Conservation (phyloP, 176 grass and related monocot species). For the Cocos nucifera region DNA sequence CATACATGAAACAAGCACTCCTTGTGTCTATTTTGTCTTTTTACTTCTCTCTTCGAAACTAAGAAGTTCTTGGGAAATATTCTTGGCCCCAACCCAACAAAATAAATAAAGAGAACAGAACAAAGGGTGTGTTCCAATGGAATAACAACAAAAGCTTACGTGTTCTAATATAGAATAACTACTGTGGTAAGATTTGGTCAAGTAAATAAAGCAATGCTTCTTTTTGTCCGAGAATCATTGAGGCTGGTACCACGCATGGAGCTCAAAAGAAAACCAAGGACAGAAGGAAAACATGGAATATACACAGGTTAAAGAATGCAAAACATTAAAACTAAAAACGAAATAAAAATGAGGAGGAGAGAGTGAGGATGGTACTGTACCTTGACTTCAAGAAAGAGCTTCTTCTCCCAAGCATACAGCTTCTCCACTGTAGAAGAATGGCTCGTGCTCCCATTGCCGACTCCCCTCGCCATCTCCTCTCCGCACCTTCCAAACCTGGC, state of each 20-base stretch:
- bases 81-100: constrained; percentile 19
- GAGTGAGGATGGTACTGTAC: constrained; percentile 21
- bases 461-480: constrained; percentile 15
- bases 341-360: constrained; percentile 15
- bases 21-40: constrained; percentile 36
- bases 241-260: no score
- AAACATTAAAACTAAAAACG: background rate
- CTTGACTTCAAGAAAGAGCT: constrained; percentile 93
- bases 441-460: constrained; percentile 29
- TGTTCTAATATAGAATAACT: no score
- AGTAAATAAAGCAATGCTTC: no score
- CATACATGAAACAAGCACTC: constrained; percentile 8
- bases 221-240: no score
- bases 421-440: constrained; percentile 93
- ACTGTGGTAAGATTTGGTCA: no score
- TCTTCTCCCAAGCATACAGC: constrained; percentile 98
- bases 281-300: no score
- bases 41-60: constrained; percentile 12
- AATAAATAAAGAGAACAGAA: constrained; percentile 26
- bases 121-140: constrained; percentile 18
- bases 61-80: constrained; percentile 13
- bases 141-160: constrained; percentile 2
- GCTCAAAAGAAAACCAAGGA: no score
- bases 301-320: no score
- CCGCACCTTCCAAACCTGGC: constrained; percentile 34